These are phyloP conservation scores for Kwoniella dejecticola DNA, from an alignment of 768 basidiomycete species.

Conservation along the genomic window DNA sequence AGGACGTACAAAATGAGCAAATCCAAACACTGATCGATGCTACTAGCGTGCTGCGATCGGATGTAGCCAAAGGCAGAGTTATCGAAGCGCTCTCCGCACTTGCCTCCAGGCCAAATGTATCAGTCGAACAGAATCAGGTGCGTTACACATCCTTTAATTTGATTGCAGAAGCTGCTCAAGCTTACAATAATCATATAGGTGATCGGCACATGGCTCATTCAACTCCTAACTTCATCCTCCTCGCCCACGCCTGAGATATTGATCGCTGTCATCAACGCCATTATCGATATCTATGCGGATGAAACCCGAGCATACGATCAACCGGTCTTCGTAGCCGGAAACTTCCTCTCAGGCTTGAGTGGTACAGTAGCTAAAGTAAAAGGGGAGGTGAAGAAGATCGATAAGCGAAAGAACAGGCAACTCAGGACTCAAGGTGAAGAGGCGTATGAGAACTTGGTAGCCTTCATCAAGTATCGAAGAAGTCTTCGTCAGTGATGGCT, in stretches of 20 bases:
- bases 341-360: slow-evolving; percentile 51
- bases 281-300: slow-evolving; percentile 93
- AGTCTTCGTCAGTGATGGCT: slow-evolving; percentile 31
- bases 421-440: slow-evolving; percentile 56
- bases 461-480: slow-evolving; percentile 57
- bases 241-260: slow-evolving; percentile 65
- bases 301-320: slow-evolving; percentile 74
- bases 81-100: slow-evolving; percentile 84
- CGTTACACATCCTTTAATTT: too few relatives aligned
- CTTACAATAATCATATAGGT: too few relatives aligned
- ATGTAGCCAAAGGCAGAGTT: slow-evolving; percentile 68
- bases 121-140: slow-evolving; percentile 70
- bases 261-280: slow-evolving; percentile 74
- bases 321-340: slow-evolving; percentile 50
- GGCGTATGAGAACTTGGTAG: slow-evolving; percentile 57
- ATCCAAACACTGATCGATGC: slow-evolving; percentile 65
- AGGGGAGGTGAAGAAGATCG: slow-evolving; percentile 55
- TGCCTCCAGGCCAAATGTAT: slow-evolving; percentile 66
- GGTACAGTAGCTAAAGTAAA: slow-evolving; percentile 47
- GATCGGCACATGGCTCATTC: slow-evolving; percentile 53
- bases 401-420: slow-evolving; percentile 56
- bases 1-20: slow-evolving; percentile 64
- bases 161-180: too few relatives aligned
- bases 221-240: slow-evolving; percentile 59
- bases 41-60: slow-evolving; percentile 63